Base-by-base conservation (phyloP, 2,329 filamentous ascomycete genomes). In the Emergomyces pasteurianus region DNA sequence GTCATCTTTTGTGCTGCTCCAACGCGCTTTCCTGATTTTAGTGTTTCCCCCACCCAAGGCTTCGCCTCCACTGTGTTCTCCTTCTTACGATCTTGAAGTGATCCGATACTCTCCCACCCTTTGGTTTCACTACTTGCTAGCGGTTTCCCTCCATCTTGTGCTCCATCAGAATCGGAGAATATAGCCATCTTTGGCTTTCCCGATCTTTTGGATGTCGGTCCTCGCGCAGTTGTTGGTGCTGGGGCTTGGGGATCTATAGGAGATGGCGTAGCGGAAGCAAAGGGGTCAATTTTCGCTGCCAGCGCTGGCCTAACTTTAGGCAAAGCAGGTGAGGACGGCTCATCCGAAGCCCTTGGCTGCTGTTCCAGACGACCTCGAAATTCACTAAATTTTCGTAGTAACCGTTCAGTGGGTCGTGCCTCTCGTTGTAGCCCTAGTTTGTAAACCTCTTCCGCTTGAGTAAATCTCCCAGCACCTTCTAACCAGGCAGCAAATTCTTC, bases 401-500 rank as follows among this genome's bases (percentile, higher is more conserved):
- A 77, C 52, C 94, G 83, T 71, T 92, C 87, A 0, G 84, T 82
- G 1, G 94, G 94, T 43, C 89, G 83, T 3, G 94, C 94, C 68
- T 95, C 91, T 49, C 86, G 86, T 73, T 96, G 89, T 59, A 99
- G 87, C 1, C 94, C 94, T 65, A 96, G 79, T 67, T 87, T 86
- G 73, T 95, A 97, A 0, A 99, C 89, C 73, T 99, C 94, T 67
- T 96, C 91, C 0, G 94, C 92, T 73, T 99, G 94, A 26, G 80
- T 82, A 88, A 90, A 96, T 65, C 92, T 81, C 16, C 86, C 88
- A 7, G 86, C 88, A 42, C 84, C 81, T 76, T 99, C 94, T 7
- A 99, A 79, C 90, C 92, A 97, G 1, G 85, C 88, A 0, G 94
- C 92, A 71, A 95, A 99, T 70, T 97, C 94, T 72, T 99, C 94